A percentile compares a stretch with the other conserved stretches of the same genome.
Evolutionary conservation across 352 stramenopile species (phyloP).

Genomic region (Phytophthora kernoviae): DNA sequence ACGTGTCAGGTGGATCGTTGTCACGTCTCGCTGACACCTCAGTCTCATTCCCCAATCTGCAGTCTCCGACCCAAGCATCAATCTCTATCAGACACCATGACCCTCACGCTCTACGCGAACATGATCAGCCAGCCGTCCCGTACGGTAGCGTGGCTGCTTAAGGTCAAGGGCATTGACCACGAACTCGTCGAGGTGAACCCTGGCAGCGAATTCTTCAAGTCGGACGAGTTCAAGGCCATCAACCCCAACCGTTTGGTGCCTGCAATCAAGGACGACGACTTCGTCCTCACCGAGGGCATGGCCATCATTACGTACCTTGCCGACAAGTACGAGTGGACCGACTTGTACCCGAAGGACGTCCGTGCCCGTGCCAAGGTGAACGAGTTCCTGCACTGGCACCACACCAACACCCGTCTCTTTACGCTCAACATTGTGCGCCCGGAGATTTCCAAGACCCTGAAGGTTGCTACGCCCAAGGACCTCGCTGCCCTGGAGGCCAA

Average conservation of each 20-base stretch:
- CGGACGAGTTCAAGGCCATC: constrained; percentile 52
- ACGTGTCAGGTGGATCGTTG: constrained; percentile 1
- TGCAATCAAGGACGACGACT: constrained; percentile 60
- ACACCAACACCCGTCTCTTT: constrained; percentile 58
- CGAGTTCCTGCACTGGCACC: constrained; percentile 76
- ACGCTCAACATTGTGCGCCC: constrained; percentile 54
- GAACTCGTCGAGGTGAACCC: constrained; percentile 44
- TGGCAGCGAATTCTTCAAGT: constrained; percentile 42
- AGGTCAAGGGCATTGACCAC: constrained; percentile 47
- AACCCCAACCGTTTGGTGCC: constrained; percentile 62
- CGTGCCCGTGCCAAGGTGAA: constrained; percentile 61
- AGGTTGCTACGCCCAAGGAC: constrained; percentile 41
- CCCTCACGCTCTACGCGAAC: constrained; percentile 64
- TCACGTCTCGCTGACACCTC: background rate
- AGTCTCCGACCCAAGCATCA: background rate
- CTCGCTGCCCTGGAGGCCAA: constrained; percentile 34
- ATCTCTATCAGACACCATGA: constrained; percentile 21
- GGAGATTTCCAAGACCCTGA: constrained; percentile 33
- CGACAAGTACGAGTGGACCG: constrained; percentile 60
- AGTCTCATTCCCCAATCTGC: constrained; percentile 29
- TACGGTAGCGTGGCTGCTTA: constrained; percentile 46
- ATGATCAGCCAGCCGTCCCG: constrained; percentile 60
- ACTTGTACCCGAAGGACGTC: constrained; percentile 53
- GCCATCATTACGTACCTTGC: constrained; percentile 63
- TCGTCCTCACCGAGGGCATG: constrained; percentile 59